Conservation (phyloP, 257 asterid species). For the Penstemon eatonii region DNA sequence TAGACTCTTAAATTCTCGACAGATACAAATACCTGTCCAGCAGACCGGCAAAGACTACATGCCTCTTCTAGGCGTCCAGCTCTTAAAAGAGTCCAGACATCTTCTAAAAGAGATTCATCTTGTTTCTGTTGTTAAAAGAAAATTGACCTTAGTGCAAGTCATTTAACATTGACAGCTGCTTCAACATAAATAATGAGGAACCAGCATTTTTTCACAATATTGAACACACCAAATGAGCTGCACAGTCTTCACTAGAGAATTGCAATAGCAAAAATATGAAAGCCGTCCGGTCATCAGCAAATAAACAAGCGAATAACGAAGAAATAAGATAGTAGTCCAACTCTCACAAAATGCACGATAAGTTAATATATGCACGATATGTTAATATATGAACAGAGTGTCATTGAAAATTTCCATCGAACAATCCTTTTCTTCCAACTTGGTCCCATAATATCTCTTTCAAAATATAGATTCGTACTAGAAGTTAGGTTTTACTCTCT, state of each 20-base stretch:
- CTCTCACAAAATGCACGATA: background rate
- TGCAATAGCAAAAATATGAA: background rate
- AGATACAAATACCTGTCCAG: slow-evolving; percentile 80
- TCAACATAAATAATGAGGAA: slow-evolving; percentile 6
- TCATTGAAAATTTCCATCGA: background rate
- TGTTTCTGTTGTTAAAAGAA: slow-evolving; percentile 59
- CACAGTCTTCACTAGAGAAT: background rate
- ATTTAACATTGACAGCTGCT: slow-evolving; percentile 13
- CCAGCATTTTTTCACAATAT: slow-evolving; percentile 17
- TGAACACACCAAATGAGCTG: slow-evolving; percentile 22
- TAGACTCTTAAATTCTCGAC: slow-evolving; percentile 24
- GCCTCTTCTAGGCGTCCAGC: slow-evolving; percentile 99
- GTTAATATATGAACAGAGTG: background rate
- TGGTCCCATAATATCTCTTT: background rate
- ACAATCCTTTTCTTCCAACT: background rate
- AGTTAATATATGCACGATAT: background rate
- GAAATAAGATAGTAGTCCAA: background rate
- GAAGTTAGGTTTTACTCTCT: background rate
- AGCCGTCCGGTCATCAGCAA: background rate
- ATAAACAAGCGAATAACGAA: too few species aligned
- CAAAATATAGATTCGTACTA: background rate
- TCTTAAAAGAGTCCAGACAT: slow-evolving; percentile 84
- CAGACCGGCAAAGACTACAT: slow-evolving; percentile 80
- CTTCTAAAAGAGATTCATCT: slow-evolving; percentile 97
- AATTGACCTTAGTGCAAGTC: slow-evolving; percentile 20